Base-by-base conservation (phyloP, 2,329 filamentous ascomycete species). In the Sclerotiophoma versabilis region DNA sequence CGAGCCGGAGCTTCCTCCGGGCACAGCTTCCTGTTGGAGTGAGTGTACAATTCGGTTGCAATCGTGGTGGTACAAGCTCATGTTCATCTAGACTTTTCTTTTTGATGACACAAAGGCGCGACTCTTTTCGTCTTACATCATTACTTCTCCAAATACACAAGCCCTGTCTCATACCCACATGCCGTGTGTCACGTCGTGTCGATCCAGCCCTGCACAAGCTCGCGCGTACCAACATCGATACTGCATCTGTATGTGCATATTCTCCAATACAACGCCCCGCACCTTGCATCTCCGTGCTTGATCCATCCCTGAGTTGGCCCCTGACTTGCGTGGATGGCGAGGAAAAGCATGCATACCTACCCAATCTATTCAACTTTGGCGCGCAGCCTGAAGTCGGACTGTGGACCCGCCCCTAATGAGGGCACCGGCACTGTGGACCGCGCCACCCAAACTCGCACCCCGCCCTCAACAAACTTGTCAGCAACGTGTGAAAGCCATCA, bases 201-300 rank as follows among this genome's bases (percentile, higher is more conserved):
- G 38, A 45, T 25, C 39, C 38, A 27, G 26, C 38, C 39, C 51
- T 39, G 51, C 51, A 32, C 51, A 54, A 49, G 51, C 29, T 39
- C 27, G 30, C 25, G 19, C 17, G 38, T 49, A 30, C 23, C 43
- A 37, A 48, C 43, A 37, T 47, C 29, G 6, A 19, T 38, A 23
- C 26, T 37, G 25, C 26, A 45, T 45, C 33, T 32, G 26, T 26
- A 22, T 26, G 11, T 33, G 39, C 38, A 38, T 38, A 12, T 23
- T 20, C 22, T 36, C 20, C 2, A 47, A 12, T 20, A 36, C 15
- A 3, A 15, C 5, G 51, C 33, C 45, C 46, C 51, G 42, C 51
- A 54, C 45, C 45, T 45, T 25, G 29, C 41, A 46, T 41, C 38
- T 54, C 39, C 45, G 45, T 27, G 17, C 12, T 23, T 11, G 22